Evolutionary conservation across 768 basidiomycete species (phyloP), one percentile per base, ranked within the genome.

Genomic region (Cantharellus anzutake): DNA sequence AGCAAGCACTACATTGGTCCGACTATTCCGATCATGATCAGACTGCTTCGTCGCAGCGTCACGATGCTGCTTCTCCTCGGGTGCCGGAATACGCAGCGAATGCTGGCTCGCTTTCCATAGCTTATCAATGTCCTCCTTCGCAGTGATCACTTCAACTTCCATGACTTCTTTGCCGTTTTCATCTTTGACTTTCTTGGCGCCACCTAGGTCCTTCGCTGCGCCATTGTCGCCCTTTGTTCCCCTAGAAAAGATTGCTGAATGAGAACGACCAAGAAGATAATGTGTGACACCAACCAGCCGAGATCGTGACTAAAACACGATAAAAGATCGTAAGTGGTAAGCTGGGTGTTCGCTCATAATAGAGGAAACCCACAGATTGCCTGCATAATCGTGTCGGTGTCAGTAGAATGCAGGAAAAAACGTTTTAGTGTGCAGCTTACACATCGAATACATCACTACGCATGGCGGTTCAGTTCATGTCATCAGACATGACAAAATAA

Each of bases 221-320:
- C 86, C 85, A 65, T 92, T 91, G 72, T 92, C 88, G 62, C 91
- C 90, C 67, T 93, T 90, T 38, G 91, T 93, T 62, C 91, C 91
- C 90, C 52, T 55, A 37, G 78, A 78, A 57, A 52, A 52, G 55
- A 52, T 37, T 48, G 35, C 44, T 51, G 29, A 37, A 42, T 20
- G 16, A 11, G 34, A 7, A 29, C 20, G 4, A 52, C 4, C 4
- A 64, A 20, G 11, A 34, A 39, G 2, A 34, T 5, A n/a, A 61
- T 68, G n/a, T 55, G 44, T 29, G 44, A 29, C 11, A 55, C 52
- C 35, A 7, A 55, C 52, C 62, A 63, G 37, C 56, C 62, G 14
- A 63, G 51, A 52, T 63, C 62, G 56, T 63, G 62, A 37, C 60
- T 62, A n/a, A 29, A 35, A 11, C 38, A 41, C 3, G 70, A 56